Evolutionary conservation across 2,329 filamentous ascomycete species (phyloP), one percentile per base, ranked within the genome.

Genomic region (Claviceps sp.): DNA sequence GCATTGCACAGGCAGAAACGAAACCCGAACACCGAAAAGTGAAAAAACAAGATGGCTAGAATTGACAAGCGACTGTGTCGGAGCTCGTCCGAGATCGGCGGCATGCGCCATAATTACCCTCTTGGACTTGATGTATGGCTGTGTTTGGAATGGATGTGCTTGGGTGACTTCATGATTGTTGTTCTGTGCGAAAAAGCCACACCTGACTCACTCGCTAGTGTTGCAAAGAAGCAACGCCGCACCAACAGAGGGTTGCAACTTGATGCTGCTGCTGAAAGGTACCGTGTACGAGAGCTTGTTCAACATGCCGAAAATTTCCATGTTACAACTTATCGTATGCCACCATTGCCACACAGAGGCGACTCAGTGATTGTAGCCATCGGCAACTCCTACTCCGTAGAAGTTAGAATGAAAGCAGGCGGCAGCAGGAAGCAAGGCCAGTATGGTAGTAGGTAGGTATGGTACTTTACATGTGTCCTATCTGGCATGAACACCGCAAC

Each of bases 61-160:
- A 34, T 4, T 52, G 50, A 55, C 37, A 52, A 49, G 38, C 42
- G 45, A 55, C 41, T 22, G 41, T 47, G 48, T 50, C 50, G 48
- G 50, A 51, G 43, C 48, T 53, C 48, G 48, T 52, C 55, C 55
- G 55, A 55, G 45, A 50, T 56, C 53, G 48, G 55, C 52, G 26
- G 37, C 20, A 14, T 48, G 22, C 48, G 52, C 48, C 41, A 45
- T 51, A 22, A 22, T 22, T 34, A 37, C n/a, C 44, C 20, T 30
- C 8, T 47, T 47, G 13, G 45, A 11, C 30, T 47, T 37, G 4
- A 47, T 37, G 45, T 47, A 45, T 9, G 30, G 26, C 26, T 34
- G 9, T 34, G 6, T 6, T 14, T 44, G 5, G 24, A 26, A 6
- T 16, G 22, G 5, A 20, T 24, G n/a, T 43, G 5, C 24, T 7